Conservation (phyloP, 306 rosid species). For the Rosa multiflora region DNA sequence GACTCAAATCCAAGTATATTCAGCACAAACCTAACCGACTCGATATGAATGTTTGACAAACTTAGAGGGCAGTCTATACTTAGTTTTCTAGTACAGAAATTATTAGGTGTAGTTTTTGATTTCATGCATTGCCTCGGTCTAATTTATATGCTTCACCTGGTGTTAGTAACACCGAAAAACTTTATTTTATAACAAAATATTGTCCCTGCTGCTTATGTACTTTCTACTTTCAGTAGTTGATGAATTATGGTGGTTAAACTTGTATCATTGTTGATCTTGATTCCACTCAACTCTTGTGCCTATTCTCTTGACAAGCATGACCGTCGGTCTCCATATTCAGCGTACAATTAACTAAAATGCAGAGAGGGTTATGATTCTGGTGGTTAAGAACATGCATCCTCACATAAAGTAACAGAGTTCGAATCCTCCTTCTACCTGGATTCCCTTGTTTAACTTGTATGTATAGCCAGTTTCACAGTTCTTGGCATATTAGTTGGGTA, state of each 20-base stretch:
- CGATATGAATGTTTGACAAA: neutral
- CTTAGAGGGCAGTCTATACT: neutral
- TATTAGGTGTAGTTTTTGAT: neutral
- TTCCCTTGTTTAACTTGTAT: neutral
- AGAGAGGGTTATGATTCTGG: neutral
- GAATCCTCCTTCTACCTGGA: neutral
- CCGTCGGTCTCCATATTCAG: neutral
- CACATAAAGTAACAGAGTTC: neutral
- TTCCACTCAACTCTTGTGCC: neutral
- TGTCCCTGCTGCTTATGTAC: neutral
- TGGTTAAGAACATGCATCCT: neutral
- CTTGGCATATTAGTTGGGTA: neutral
- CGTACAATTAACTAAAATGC: neutral
- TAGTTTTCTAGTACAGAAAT: neutral
- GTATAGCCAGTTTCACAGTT: neutral
- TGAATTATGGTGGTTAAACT: neutral
- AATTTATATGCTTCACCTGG: too few relatives aligned
- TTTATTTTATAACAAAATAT: neutral
- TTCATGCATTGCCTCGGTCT: neutral
- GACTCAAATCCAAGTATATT: neutral
- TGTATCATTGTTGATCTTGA: neutral
- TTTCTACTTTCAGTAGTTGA: neutral
- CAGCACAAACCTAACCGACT: neutral
- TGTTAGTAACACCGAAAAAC: neutral
- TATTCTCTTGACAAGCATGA: neutral